Conservation (phyloP, 768 basidiomycete species). For the Lactarius sanguifluus region DNA sequence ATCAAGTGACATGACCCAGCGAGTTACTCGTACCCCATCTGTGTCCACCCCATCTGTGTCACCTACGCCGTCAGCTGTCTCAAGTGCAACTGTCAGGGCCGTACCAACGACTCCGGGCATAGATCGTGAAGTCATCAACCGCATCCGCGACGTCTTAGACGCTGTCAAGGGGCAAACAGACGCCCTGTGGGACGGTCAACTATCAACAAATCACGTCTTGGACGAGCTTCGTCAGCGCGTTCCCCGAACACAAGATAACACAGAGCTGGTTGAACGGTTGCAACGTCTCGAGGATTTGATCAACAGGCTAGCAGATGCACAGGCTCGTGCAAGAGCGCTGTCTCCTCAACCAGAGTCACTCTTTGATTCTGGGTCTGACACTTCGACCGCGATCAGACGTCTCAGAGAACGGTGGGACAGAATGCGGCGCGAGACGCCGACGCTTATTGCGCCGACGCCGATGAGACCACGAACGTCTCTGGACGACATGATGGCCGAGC, state of each 20-base stretch:
- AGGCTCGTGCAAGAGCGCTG: conserved; percentile 22
- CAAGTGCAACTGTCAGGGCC: conserved; percentile 40
- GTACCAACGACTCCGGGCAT: conserved; percentile 31
- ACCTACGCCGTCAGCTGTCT: conserved; percentile 37
- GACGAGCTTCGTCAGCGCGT: conserved; percentile 54
- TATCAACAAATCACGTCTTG: conserved; percentile 56
- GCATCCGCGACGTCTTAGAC: conserved; percentile 54
- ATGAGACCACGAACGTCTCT: conserved; percentile 50
- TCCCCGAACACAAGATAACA: conserved; percentile 42
- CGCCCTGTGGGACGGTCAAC: conserved; percentile 63
- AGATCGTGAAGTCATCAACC: conserved; percentile 40
- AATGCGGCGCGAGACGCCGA: conserved; percentile 34
- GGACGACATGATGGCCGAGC: conserved; percentile 58
- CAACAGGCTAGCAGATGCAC: conserved; percentile 20
- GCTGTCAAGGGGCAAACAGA: conserved; percentile 58
- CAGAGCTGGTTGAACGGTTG: conserved; percentile 32
- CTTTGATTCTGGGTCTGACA: conserved; percentile 35
- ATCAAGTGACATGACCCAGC: conserved; percentile 30
- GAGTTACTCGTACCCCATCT: conserved; percentile 32
- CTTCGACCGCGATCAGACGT: conserved; percentile 31
- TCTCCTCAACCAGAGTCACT: conserved; percentile 36
- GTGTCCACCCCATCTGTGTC: conserved; percentile 40
- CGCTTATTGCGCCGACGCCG: conserved; percentile 49
- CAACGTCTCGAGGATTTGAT: conserved; percentile 28
- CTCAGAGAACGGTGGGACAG: conserved; percentile 35